A percentile compares a stretch with the other conserved stretches of the same genome.
These are phyloP conservation scores for Rhodotorula sp. DNA, from an alignment of 1,284 basidiomycete species.

Conservation along the genomic window DNA sequence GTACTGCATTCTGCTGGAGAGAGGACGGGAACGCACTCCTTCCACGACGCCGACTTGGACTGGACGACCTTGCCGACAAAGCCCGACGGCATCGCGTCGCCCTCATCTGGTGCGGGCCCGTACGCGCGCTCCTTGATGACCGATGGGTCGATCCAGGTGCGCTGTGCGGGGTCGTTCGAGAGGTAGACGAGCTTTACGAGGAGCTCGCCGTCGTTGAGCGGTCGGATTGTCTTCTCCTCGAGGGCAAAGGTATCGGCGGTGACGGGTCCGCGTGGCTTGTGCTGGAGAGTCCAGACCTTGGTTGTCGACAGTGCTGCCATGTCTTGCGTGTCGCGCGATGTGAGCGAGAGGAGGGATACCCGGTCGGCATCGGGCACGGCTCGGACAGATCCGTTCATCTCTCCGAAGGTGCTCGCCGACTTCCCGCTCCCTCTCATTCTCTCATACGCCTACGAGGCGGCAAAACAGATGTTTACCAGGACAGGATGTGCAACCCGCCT, in stretches of 20 bases:
- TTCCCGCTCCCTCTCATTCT: neutral
- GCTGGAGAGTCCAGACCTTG: slow-evolving; percentile 42
- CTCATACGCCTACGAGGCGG: too few relatives aligned
- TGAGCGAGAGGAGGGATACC: neutral
- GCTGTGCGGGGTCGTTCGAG: slow-evolving; percentile 48
- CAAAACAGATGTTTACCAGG: too few relatives aligned
- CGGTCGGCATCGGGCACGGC: neutral
- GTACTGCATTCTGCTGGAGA: neutral
- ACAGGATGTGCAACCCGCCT: too few relatives aligned
- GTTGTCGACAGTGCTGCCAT: slow-evolving; percentile 15
- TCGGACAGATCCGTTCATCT: neutral
- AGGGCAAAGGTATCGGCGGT: slow-evolving; percentile 39
- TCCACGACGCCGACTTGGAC: slow-evolving; percentile 11
- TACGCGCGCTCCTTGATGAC: slow-evolving; percentile 22
- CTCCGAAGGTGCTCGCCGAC: neutral
- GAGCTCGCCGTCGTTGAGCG: slow-evolving; percentile 45
- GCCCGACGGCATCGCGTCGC: slow-evolving; percentile 21
- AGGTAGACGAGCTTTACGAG: slow-evolving; percentile 44
- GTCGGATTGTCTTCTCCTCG: slow-evolving; percentile 38
- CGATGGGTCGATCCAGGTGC: slow-evolving; percentile 44
- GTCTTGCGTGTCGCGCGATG: neutral
- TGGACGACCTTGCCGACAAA: slow-evolving; percentile 23
- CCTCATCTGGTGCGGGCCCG: slow-evolving; percentile 19
- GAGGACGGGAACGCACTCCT: neutral
- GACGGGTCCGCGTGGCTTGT: slow-evolving; percentile 38